Base-by-base conservation (phyloP, 805 yeast species). In the Starmera dryadoides region DNA sequence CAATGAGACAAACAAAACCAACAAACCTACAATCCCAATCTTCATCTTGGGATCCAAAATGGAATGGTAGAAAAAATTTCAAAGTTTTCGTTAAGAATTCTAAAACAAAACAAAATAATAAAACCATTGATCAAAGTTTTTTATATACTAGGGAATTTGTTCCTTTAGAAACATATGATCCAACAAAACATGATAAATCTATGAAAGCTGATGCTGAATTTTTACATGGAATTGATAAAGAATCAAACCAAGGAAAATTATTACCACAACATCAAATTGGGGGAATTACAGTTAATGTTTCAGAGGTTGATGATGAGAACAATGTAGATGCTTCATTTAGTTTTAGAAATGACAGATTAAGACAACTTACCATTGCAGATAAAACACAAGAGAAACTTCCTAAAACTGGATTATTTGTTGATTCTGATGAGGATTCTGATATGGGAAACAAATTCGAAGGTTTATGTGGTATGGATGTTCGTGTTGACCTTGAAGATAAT, bases 41-140 rank as follows among this genome's bases (percentile, higher is more conserved):
- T 6, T 11, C 37, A 10, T 5, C 33, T 29, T 33, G 42, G 21
- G 40, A 43, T 30, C 40, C 44, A 1, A 47, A 45, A 15, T 58
- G 66, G 62, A 38, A 46, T 17, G 56, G 52, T 1, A 44, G 71
- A 11, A 66, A 59, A 42, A 68, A 68, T 43, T 68, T 62, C 43
- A 69, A 69, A 39, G 53, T 43, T 4, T 69, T 69, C 50, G 56
- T 55, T 3, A 66, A 66, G 37, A 46, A 44, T 20, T 42, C 56
- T 40, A 43, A 42, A 23, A 10, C 33, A 2, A 14, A 29, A 8
- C 25, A 22, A 10, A 22, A 10, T 6, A 37, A 38, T 8, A 36
- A 43, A 4, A 38, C 49, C 14, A 42, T 44, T 3, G 53, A 50
- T 32, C 47, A 46, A 14, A 56, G 55, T 4, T 52, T 50, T 33